Evolutionary conservation across 495 filamentous ascomycete species (phyloP), one percentile per base, ranked within the genome.

Genomic region (Aspergillus mulundensis): DNA sequence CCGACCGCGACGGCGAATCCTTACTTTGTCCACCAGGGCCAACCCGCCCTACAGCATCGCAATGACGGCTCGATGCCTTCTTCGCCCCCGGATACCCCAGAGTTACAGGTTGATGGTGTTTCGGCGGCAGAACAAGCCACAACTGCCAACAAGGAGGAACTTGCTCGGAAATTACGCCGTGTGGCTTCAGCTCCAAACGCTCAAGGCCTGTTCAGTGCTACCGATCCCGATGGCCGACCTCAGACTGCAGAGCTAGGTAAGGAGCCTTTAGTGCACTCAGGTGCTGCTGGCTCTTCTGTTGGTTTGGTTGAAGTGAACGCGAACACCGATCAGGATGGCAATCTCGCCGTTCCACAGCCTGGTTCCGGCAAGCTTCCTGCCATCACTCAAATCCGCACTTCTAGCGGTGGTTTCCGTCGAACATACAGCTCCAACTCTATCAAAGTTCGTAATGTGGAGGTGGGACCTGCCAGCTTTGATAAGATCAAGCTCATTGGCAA

Each of bases 401-500:
- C 83, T 30, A 76, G 87, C 28, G 82, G 46, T 18, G 54, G 87
- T 15, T 98, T 97, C 71, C 85, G 94, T 60, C 83, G 94, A 64
- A 98, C 94, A 3, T 98, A 98, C 70, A 97, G 94, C 72, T 96
- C 94, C 53, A 98, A 97, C 66, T 97, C 94, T 39, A 98, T 98
- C 77, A 97, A 97, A 70, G 88, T 98, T 56, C 84, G 93, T 61
- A 89, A 96, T 70, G 94, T 98, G 47, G 94, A 98, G 73, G 94
- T 98, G 32, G 89, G 93, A 0, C 94, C 94, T 7, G 80, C 86
- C 55, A 98, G 94, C 63, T 98, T 98, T 66, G 94, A 98, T 74
- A 98, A 98, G 84, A 96, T 98, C 73, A 97, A 97, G 66, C 77
- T 98, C 71, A 95, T 98, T 68, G 94, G 94, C 16, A 98, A 98